Evolutionary conservation across 495 filamentous ascomycete species (phyloP), one percentile per base, ranked within the genome.

Genomic region (Talaromyces proteolyticus): DNA sequence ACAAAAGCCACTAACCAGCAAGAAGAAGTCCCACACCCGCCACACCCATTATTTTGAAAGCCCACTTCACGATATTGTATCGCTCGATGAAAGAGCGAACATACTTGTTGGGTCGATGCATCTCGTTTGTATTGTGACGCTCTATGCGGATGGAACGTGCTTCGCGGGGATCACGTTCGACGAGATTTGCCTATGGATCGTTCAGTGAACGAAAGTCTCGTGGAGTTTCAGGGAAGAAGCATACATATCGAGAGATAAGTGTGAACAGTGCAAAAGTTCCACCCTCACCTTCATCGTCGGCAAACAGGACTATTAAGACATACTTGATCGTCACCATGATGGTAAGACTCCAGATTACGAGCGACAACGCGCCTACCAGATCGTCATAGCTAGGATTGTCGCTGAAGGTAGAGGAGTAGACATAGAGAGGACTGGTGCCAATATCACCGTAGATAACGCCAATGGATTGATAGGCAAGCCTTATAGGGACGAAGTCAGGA

Each of bases 391-490:
- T 70, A 3, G 86, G 86, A 5, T 69, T 61, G 0, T 62, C 64
- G 39, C 70, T 65, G 58, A 88, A 88, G 0, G 85, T 88, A 12
- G 84, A 86, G 17, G 84, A 87, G 52, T 68, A 88, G 46, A 87
- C 85, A 52, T 88, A 88, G 22, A 88, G 76, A 8, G 86, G 86
- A 49, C 78, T 85, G 11, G 86, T 88, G 34, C 86, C 86, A 53
- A 88, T 89, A 52, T 89, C 86, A 6, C 86, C 86, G 58, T 88
- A 89, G 37, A 89, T 88, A 43, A 84, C 81, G 36, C 86, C 86
- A 38, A 80, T 76, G 0, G 79, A 82, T 60, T 87, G 84, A 57
- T 88, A 88, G 5, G 84, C 75, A 25, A 88, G 72, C 65, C 70
- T 66, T 20, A 21, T 25, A 43, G 10, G 19, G 8, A 5, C 23